Evolutionary conservation across 2,329 filamentous ascomycete genomes (phyloP).

Genomic region (Fusarium nodosum): DNA sequence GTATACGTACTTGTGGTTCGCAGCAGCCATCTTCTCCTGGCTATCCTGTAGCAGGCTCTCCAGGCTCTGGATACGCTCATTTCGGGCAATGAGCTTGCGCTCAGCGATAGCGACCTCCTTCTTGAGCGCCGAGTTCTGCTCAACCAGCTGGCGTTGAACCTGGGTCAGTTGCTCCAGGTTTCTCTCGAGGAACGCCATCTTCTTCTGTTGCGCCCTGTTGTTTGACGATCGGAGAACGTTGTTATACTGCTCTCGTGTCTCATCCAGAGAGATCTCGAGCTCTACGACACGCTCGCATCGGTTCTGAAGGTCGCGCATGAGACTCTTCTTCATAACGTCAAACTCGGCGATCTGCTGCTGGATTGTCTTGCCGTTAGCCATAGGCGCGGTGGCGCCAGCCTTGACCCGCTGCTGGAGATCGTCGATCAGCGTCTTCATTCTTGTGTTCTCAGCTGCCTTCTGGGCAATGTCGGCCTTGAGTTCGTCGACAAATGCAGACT

Average conservation of each 20-base stretch:
- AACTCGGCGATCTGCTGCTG: constrained; percentile 99
- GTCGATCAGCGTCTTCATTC: constrained; percentile 84
- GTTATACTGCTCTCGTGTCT: constrained; percentile 99
- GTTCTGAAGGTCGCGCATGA: constrained; percentile 99
- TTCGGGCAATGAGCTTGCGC: constrained; percentile 94
- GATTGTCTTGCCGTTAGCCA: constrained; percentile 87
- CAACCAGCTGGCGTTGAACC: constrained; percentile 96
- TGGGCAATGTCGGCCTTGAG: constrained; percentile 81
- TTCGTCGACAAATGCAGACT: constrained; percentile 80
- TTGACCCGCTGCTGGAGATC: constrained; percentile 82
- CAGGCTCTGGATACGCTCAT: constrained; percentile 95
- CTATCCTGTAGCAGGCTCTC: constrained; percentile 94
- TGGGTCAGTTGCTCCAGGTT: constrained; percentile 98
- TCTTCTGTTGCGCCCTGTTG: constrained; percentile 99
- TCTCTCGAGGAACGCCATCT: constrained; percentile 99
- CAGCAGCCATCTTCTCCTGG: constrained; percentile 97
- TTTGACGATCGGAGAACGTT: constrained; percentile 96
- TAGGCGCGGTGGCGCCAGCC: constrained; percentile 69
- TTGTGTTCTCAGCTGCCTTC: constrained; percentile 84
- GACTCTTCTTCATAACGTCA: constrained; percentile 99
- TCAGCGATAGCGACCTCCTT: constrained; percentile 99
- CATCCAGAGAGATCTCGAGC: constrained; percentile 96
- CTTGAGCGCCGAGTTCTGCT: constrained; percentile 97
- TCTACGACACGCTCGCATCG: constrained; percentile 98
- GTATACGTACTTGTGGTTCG: constrained; percentile 89